These are phyloP conservation scores for Neofusicoccum cordaticola DNA, from an alignment of 2,329 filamentous ascomycete species.

Conservation along the genomic window DNA sequence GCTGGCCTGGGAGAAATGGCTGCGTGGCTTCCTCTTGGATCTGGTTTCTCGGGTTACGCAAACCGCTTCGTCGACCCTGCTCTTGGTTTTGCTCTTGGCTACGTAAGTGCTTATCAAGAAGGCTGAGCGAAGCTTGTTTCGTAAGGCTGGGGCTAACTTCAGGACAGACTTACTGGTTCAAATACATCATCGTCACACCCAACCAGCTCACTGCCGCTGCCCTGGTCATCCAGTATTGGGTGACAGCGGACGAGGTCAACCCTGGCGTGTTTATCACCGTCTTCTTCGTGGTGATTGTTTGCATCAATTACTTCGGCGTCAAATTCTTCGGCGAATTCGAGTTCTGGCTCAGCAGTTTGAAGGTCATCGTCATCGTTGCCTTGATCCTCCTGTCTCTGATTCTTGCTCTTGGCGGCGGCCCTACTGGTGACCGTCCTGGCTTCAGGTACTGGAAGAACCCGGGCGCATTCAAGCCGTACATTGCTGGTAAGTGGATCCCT, in stretches of 20 bases:
- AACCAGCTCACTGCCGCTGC: slow-evolving; percentile 82
- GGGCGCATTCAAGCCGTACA: slow-evolving; percentile 44
- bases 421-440: slow-evolving; percentile 38
- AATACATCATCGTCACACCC: slow-evolving; percentile 80
- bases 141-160: slow-evolving; percentile 25
- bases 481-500: slow-evolving; percentile 22
- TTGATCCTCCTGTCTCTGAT: slow-evolving; percentile 45
- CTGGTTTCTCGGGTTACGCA: slow-evolving; percentile 80
- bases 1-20: slow-evolving; percentile 81
- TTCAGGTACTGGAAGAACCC: slow-evolving; percentile 47
- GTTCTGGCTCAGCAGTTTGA: slow-evolving; percentile 49
- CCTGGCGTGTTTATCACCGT: slow-evolving; percentile 75
- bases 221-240: slow-evolving; percentile 77
- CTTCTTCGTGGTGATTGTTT: slow-evolving; percentile 43
- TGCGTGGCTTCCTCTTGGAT: slow-evolving; percentile 72
- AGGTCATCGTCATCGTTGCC: slow-evolving; percentile 46
- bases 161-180: slow-evolving; percentile 58
- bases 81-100: slow-evolving; percentile 75
- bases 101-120: slow-evolving; percentile 44
- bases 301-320: slow-evolving; percentile 57
- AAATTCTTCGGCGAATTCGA: slow-evolving; percentile 51
- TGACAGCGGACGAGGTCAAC: slow-evolving; percentile 63
- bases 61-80: slow-evolving; percentile 76
- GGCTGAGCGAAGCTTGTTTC: slow-evolving; percentile 20
- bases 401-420: slow-evolving; percentile 44